These are phyloP conservation scores for Solanum ossicruentum DNA, from an alignment of 257 asterid genomes.

Conservation along the genomic window DNA sequence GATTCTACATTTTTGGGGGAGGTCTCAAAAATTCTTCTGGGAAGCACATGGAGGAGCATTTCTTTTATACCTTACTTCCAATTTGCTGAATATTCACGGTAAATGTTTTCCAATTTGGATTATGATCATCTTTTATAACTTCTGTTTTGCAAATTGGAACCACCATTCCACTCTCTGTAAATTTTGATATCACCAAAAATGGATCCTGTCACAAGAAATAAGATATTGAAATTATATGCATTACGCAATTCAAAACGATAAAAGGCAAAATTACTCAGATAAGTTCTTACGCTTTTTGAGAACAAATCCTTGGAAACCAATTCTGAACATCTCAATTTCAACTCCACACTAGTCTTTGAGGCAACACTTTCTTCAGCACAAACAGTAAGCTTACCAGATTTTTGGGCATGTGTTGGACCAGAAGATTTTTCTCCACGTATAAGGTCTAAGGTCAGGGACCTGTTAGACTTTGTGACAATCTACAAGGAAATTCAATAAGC, in stretches of 20 bases:
- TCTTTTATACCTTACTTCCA: slow-evolving; percentile 81
- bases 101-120: slow-evolving; percentile 77
- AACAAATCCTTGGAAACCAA: slow-evolving; percentile 85
- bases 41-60: neutral
- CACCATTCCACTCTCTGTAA: slow-evolving; percentile 47
- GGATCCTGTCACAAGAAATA: slow-evolving; percentile 68
- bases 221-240: neutral
- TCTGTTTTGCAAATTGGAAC: slow-evolving; percentile 97
- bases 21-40: neutral
- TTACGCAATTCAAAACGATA: neutral
- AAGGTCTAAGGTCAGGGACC: slow-evolving; percentile 56
- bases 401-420: slow-evolving; percentile 22
- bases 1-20: neutral
- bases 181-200: slow-evolving; percentile 69
- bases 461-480: slow-evolving; percentile 56
- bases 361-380: slow-evolving; percentile 76
- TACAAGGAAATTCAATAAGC: slow-evolving; percentile 14
- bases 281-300: slow-evolving; percentile 73
- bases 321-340: slow-evolving; percentile 73
- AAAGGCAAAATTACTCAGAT: neutral
- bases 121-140: slow-evolving; percentile 71
- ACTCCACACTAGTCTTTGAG: slow-evolving; percentile 78
- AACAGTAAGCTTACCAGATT: slow-evolving; percentile 55
- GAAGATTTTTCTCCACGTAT: slow-evolving; percentile 29
- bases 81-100: slow-evolving; percentile 71